Evolutionary conservation across 768 basidiomycete species (phyloP), one percentile per base, ranked within the genome.

Genomic region (Astraeus odoratus): DNA sequence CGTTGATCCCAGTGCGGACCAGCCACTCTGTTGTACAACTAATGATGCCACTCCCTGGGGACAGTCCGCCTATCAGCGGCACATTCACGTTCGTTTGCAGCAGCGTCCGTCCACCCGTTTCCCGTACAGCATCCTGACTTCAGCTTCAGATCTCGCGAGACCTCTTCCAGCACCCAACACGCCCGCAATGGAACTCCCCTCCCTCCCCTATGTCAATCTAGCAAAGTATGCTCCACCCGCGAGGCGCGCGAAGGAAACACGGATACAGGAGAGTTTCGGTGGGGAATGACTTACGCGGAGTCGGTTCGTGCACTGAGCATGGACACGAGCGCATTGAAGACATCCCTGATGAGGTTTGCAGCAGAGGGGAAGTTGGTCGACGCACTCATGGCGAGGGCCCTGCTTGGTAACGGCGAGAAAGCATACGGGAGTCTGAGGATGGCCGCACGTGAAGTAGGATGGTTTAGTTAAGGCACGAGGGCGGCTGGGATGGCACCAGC

Each of bases 311-410:
- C 79, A 29, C 66, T 70, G 0, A 87, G 83, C 46, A 89, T 77
- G 50, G 81, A 81, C 1, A 92, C 83, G 0, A 84, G 78, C 0
- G 87, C 78, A 51, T 91, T 87, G 69, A 92, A 89, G 13, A 89
- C 71, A 52, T 92, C 89, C 6, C 85, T 83, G 8, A 85, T 77
- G 34, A 91, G 69, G 51, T 87, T 85, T 1, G 87, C 78, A 29
- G 91, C 77, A 10, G 81, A 78, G 0, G 89, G 89, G 65, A 91
- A 92, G 62, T 87, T 88, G 2, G 85, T 81, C 0, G 87, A 86
- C 0, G 87, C 84, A 1, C 90, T 89, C 0, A 81, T 82, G 1
- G 82, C 76, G 33, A 92, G 60, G 20, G 90, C 60, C 30, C 87
- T 71, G 0, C 70, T 58, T 0, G 90, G 90, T 1, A 90, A 72